Evolutionary conservation across 75 land plant genomes (phyloP), one percentile per base, ranked within the genome.

Genomic region (Cryptomeria japonica): DNA sequence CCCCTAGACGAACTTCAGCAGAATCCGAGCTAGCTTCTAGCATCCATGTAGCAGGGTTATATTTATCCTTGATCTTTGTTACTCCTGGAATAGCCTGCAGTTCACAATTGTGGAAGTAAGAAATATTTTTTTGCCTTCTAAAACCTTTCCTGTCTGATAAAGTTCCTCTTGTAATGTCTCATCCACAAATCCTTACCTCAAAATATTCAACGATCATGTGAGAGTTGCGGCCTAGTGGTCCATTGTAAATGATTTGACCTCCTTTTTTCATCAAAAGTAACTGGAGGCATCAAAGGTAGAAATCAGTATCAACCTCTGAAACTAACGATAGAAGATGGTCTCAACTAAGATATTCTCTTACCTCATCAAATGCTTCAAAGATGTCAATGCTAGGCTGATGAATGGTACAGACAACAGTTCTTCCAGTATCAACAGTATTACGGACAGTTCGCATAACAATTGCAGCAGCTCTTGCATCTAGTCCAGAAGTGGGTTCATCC

Each of bases 21-120:
- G 94, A 90, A 55, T 83, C 37, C 28, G 99, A 96, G 88, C 95
- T 97, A 28, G 90, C 93, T 85, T 97, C 99, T 5, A 97, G 90
- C 99, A 97, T 97, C 99, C 97, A 97, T 77, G 99, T 94, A 38
- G 96, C 94, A 19, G 99, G 97, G 41, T 97, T 97, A 80, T 94
- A 94, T n/a, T 94, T 95, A 77, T 94, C 96, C 41, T 89, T 94
- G 76, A 97, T 51, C 55, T 90, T 93, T 38, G 96, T 91, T 14
- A 97, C 93, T 73, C 94, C 94, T n/a, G 93, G 94, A 79, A 97
- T 93, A 9, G 89, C 90, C 95, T 97, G 91, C 56, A 41, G 32
- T 82, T n/a, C 13, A 3, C 42, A 32, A 83, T n/a, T 28, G n/a
- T 51, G 47, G 38, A 47, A 82, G n/a, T 37, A 14, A 2, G 68